These are phyloP conservation scores for Epichloe aotearoae DNA, from an alignment of 2,329 filamentous ascomycete genomes.

Conservation along the genomic window DNA sequence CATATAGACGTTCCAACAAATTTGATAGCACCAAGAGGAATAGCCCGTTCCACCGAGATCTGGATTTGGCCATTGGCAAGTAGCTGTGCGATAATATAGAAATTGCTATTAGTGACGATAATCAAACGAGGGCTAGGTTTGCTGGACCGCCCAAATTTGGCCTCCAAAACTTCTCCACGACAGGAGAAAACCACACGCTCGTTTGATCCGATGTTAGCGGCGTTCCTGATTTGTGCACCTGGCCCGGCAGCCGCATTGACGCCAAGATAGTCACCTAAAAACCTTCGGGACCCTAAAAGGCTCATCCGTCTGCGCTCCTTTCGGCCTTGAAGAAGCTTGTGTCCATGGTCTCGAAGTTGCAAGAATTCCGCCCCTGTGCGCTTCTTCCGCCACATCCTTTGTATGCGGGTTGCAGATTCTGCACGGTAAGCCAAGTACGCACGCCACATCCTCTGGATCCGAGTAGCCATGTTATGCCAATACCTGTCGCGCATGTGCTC, in stretches of 20 bases:
- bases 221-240: slow-evolving; percentile 66
- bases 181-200: slow-evolving; percentile 82
- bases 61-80: slow-evolving; percentile 70
- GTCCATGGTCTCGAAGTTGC: slow-evolving; percentile 76
- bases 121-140: slow-evolving; percentile 80
- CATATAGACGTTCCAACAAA: slow-evolving; percentile 68
- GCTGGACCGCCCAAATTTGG: slow-evolving; percentile 92
- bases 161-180: slow-evolving; percentile 76
- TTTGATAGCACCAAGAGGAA: slow-evolving; percentile 80
- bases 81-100: slow-evolving; percentile 79
- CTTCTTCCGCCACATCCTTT: slow-evolving; percentile 90
- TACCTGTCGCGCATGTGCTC: slow-evolving; percentile 97
- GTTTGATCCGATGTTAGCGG: slow-evolving; percentile 55
- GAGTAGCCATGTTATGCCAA: slow-evolving; percentile 98
- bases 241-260: slow-evolving; percentile 68
- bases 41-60: slow-evolving; percentile 67
- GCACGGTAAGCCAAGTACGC: slow-evolving; percentile 87
- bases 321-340: slow-evolving; percentile 64
- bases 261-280: slow-evolving; percentile 89
- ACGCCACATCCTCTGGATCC: slow-evolving; percentile 94
- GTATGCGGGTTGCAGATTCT: slow-evolving; percentile 87
- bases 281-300: slow-evolving; percentile 79
- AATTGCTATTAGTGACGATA: slow-evolving; percentile 70
- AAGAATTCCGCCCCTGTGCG: slow-evolving; percentile 81
- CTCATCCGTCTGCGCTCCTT: slow-evolving; percentile 90